phyloP scores from a whole-genome alignment of 1,284 basidiomycete species.

The Golubevia sp. region DNA sequence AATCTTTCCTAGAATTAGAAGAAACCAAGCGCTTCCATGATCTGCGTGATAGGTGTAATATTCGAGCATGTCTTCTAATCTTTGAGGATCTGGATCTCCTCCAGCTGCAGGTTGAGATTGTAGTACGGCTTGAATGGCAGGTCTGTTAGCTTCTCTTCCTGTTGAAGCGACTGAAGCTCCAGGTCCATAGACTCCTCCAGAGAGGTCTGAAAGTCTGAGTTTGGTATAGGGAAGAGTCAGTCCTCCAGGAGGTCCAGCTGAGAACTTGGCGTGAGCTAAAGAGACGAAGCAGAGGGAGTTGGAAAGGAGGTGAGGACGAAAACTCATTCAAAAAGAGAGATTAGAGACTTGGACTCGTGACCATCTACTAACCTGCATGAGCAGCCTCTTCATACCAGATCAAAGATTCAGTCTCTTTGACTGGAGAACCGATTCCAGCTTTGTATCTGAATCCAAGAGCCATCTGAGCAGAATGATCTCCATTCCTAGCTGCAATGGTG shows the following conservation, averaged over 20 bases:
- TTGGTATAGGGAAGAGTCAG: constrained; percentile 80
- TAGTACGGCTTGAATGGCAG: background rate
- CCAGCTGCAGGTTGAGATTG: background rate
- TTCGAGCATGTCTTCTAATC: background rate
- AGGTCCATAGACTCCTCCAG: constrained; percentile 88
- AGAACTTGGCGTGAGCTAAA: constrained; percentile 76
- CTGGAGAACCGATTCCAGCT: constrained; percentile 79
- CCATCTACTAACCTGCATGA: background rate
- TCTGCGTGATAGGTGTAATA: constrained; percentile 48
- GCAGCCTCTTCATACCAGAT: constrained; percentile 44
- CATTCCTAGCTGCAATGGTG: constrained; percentile 87
- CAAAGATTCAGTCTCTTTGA: constrained; percentile 67
- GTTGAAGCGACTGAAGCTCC: constrained; percentile 85
- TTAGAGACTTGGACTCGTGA: constrained; percentile 4
- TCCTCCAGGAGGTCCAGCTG: constrained; percentile 87
- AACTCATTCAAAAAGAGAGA: constrained; percentile 2
- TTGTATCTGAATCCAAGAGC: constrained; percentile 91
- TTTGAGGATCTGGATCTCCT: background rate
- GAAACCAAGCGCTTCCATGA: constrained; percentile 28
- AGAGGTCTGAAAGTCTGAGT: constrained; percentile 83
- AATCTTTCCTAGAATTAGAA: constrained; percentile 36
- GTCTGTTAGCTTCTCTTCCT: constrained; percentile 62
- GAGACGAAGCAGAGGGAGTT: constrained; percentile 26
- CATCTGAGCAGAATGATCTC: constrained; percentile 85
- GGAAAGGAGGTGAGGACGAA: background rate